Evolutionary conservation across 768 basidiomycete genomes (phyloP), one percentile per base, ranked within the genome.

Genomic region (Dictyophora rubrovolvata): DNA sequence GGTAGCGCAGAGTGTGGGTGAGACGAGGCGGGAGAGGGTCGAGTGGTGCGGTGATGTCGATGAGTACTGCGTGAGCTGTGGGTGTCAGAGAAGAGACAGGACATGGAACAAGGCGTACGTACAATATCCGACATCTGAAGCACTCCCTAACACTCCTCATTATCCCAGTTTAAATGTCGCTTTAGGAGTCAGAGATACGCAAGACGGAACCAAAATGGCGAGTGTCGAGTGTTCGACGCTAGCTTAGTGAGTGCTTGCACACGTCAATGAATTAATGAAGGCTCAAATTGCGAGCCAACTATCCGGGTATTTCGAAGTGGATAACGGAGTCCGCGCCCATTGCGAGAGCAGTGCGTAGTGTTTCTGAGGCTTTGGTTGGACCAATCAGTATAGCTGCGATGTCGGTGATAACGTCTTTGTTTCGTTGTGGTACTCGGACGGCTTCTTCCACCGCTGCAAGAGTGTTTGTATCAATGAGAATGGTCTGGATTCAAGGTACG

Each of bases 311-410:
- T 72, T 93, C 89, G 74, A 98, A 81, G 72, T 98, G 96, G 62
- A 97, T 81, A 49, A 82, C 93, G 5, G 84, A 75, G 77, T 99
- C 95, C 4, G 95, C 95, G 22, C 96, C 96, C 90, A 98, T 96
- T 8, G 96, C 96, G 33, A 99, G 84, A 0, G 93, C 96, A 1
- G 95, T 96, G 57, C 96, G 89, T 18, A 99, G 83, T 7, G 87
- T 92, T 66, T 99, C 96, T 28, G 81, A 65, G 0, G 91, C 77
- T 69, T 98, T 98, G 6, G 94, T 72, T 0, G n/a, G n/a, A n/a
- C n/a, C n/a, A n/a, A n/a, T n/a, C n/a, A n/a, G n/a, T n/a, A n/a
- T n/a, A n/a, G n/a, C n/a, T n/a, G 92, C 88, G 49, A 97, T 80
- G 46, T 89, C 92, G 51, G 86, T 92, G 67, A 99, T 98, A 56